Conservation (phyloP, 2,329 filamentous ascomycete species). For the Microsporum audouinii region DNA sequence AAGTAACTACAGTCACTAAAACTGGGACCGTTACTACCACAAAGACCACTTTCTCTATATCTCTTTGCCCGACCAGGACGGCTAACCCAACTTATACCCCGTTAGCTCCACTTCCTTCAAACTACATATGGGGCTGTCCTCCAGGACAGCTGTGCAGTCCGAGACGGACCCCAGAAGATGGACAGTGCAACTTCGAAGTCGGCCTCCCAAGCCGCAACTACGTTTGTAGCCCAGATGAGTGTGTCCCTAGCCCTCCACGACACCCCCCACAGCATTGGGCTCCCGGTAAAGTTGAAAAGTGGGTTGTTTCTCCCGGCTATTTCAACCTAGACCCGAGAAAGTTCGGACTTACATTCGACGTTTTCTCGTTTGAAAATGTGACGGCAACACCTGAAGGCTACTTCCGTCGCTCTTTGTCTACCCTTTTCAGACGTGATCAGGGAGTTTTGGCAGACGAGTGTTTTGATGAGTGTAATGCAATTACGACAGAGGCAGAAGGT, state of each 20-base stretch:
- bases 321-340: conserved; percentile 53
- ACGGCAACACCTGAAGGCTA: conserved; percentile 21
- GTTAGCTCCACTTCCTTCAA: conserved; percentile 16
- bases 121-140: conserved; percentile 32
- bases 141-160: conserved; percentile 35
- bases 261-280: conserved; percentile 21
- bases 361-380: conserved; percentile 40
- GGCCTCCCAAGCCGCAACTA: conserved; percentile 31
- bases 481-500: conserved; percentile 37
- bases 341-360: conserved; percentile 53
- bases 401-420: conserved; percentile 19
- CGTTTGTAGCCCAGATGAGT: conserved; percentile 31
- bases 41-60: conserved; percentile 11
- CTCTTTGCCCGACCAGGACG: conserved; percentile 22
- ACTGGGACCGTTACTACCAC: conserved; percentile 11
- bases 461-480: conserved; percentile 42
- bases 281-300: conserved; percentile 31
- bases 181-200: conserved; percentile 31
- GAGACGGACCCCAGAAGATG: conserved; percentile 18
- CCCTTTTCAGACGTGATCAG: conserved; percentile 25
- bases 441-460: conserved; percentile 38
- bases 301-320: conserved; percentile 45
- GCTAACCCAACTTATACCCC: conserved; percentile 25
- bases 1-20: conserved; percentile 8
- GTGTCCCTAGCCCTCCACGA: conserved; percentile 25